Base-by-base conservation (phyloP, 257 asterid genomes). In the Solanum pennellii region DNA sequence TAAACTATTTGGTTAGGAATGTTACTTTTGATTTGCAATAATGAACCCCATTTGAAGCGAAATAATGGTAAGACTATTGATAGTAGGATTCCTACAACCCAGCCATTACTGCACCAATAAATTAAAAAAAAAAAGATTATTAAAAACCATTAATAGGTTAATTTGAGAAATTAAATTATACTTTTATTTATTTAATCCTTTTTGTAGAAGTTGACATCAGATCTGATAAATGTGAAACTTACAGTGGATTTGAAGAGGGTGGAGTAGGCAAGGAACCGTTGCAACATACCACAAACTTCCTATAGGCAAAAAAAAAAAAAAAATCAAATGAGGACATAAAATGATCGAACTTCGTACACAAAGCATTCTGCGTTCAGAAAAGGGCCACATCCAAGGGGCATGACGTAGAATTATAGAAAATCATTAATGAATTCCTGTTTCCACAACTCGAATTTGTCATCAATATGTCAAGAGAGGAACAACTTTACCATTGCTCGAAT, bases 21-120 rank as follows among this genome's bases (percentile, higher is more conserved):
- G 93, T 92, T 92, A 94, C 98, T 92, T 84, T 95, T 94, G 27
- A 95, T 52, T 47, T 92, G 84, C 89, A 93, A 86, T 16, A 94
- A 65, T 37, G 98, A 92, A n/a, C 98, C 97, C 95, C 90, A 94
- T 91, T 93, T 96, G 91, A 73, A 85, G 27, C 92, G 88, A 89
- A 94, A 91, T 62, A 93, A 92, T 4, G 98, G 99, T 11, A 96
- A 88, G 77, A 91, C 69, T 39, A 93, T 44, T 12, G 98, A 86
- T 3, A 96, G 73, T 47, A 94, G 86, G 3, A 96, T 66, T 69
- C 96, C 98, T 42, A 96, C 45, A 88, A 94, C 71, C 99, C 97
- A 96, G 12, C 95, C 92, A 88, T 90, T 95, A 89, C 94, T 91
- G 87, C 21, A 31, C 25, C 27, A 73, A 76, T 6, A 52, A 60